phyloP scores from a whole-genome alignment of 1,284 basidiomycete genomes.

The Schizophyllum commune region DNA sequence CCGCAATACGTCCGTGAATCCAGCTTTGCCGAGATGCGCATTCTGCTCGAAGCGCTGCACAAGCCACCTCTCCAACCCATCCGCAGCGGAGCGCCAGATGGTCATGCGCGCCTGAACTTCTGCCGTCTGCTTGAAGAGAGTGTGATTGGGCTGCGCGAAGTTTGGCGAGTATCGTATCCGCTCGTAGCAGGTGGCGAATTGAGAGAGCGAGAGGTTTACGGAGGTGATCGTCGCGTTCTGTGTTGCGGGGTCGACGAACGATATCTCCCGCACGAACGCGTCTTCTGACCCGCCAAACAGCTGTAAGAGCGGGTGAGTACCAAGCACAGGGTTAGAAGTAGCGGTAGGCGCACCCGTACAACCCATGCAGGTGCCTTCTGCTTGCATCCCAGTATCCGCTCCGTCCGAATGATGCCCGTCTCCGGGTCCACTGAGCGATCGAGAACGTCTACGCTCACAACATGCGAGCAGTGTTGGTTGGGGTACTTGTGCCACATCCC shows the following conservation, averaged over 20 bases:
- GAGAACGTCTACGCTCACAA: slow-evolving; percentile 85
- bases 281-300: slow-evolving; percentile 86
- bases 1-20: slow-evolving; percentile 80
- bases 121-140: slow-evolving; percentile 75
- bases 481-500: slow-evolving; percentile 96
- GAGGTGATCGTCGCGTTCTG: slow-evolving; percentile 79
- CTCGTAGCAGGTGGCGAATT: slow-evolving; percentile 86
- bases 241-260: slow-evolving; percentile 78
- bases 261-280: slow-evolving; percentile 90
- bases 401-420: slow-evolving; percentile 84
- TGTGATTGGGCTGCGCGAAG: slow-evolving; percentile 25
- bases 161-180: slow-evolving; percentile 79
- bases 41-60: slow-evolving; percentile 85
- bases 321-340: slow-evolving; percentile 6
- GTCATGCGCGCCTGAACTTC: slow-evolving; percentile 76
- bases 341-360: slow-evolving; percentile 53
- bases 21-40: slow-evolving; percentile 77
- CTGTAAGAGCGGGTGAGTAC: slow-evolving; percentile 29
- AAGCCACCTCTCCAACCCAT: slow-evolving; percentile 76
- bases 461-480: slow-evolving; percentile 88
- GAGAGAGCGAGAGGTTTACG: slow-evolving; percentile 84
- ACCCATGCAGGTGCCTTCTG: slow-evolving; percentile 83
- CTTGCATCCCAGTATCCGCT: slow-evolving; percentile 79
- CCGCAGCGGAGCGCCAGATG: slow-evolving; percentile 71
- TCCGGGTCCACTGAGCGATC: slow-evolving; percentile 76